Conservation (phyloP, 2,329 filamentous ascomycete species). For the Aspergillus cejpii region DNA sequence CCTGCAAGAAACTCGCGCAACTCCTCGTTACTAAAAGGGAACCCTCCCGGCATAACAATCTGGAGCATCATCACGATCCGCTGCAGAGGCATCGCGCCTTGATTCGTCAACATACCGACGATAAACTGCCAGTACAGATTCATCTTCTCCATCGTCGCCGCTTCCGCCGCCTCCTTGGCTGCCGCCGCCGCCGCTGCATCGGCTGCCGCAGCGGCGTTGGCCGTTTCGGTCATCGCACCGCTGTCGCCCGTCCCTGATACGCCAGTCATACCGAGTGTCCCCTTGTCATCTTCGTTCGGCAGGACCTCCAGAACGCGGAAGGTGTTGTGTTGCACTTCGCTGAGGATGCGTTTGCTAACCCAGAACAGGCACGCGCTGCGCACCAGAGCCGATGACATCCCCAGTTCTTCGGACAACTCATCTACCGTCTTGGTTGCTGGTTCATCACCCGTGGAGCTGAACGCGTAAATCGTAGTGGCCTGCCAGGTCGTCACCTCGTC, state of each 20-base stretch:
- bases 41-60: conserved; percentile 81
- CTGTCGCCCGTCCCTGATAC: conserved; percentile 16
- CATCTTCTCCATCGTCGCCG: conserved; percentile 60
- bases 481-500: conserved; percentile 75
- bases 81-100: conserved; percentile 70
- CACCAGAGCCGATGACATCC: conserved; percentile 53
- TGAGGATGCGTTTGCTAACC: conserved; percentile 52
- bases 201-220: conserved; percentile 35
- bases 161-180: conserved; percentile 44
- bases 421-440: conserved; percentile 35
- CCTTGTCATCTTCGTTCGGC: conserved; percentile 28
- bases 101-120: conserved; percentile 89
- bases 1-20: conserved; percentile 69
- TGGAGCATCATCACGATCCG: conserved; percentile 93
- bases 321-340: conserved; percentile 43
- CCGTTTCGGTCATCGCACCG: conserved; percentile 22
- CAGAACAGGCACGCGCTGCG: conserved; percentile 56
- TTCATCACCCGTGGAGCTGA: conserved; percentile 49
- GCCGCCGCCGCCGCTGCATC: conserved; percentile 39
- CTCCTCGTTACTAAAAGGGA: conserved; percentile 84
- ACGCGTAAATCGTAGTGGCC: conserved; percentile 79
- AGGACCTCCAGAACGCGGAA: conserved; percentile 54
- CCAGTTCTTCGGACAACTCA: conserved; percentile 45
- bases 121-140: conserved; percentile 87
- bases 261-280: conserved; percentile 17